Evolutionary conservation across 140 eudicot genomes (phyloP).

Genomic region (Senecio squalidus): DNA sequence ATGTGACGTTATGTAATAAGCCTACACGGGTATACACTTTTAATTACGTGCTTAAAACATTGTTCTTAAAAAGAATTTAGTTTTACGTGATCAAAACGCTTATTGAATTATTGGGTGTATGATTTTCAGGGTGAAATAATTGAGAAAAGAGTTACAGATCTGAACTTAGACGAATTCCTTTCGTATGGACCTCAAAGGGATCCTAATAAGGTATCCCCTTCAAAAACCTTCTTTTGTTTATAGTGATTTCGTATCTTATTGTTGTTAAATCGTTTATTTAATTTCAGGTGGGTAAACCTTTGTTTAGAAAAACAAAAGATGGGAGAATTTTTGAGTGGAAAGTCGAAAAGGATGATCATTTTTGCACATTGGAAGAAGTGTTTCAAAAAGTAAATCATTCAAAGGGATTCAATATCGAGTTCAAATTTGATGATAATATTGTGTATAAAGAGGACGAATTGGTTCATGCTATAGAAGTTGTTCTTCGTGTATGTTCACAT

Average conservation of each 20-base stretch:
- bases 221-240: neutral
- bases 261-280: slow-evolving; percentile 10
- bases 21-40: slow-evolving; percentile 3
- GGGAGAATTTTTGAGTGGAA: slow-evolving; percentile 63
- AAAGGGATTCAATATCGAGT: slow-evolving; percentile 73
- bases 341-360: slow-evolving; percentile 52
- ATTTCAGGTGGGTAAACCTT: slow-evolving; percentile 48
- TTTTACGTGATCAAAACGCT: neutral
- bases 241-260: neutral
- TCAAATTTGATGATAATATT: slow-evolving; percentile 61
- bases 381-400: slow-evolving; percentile 42
- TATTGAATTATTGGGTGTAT: neutral
- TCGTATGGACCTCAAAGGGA: slow-evolving; percentile 67
- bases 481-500: slow-evolving; percentile 36
- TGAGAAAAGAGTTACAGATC: slow-evolving; percentile 62
- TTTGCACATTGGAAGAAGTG: slow-evolving; percentile 70
- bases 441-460: slow-evolving; percentile 42
- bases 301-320: slow-evolving; percentile 58
- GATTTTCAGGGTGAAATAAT: slow-evolving; percentile 46
- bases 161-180: slow-evolving; percentile 50
- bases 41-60: neutral
- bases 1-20: neutral
- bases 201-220: slow-evolving; percentile 33
- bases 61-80: neutral
- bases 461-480: slow-evolving; percentile 29